Evolutionary conservation across 2,329 filamentous ascomycete genomes (phyloP).

Genomic region (Teratosphaeria pseudoeucalypti): DNA sequence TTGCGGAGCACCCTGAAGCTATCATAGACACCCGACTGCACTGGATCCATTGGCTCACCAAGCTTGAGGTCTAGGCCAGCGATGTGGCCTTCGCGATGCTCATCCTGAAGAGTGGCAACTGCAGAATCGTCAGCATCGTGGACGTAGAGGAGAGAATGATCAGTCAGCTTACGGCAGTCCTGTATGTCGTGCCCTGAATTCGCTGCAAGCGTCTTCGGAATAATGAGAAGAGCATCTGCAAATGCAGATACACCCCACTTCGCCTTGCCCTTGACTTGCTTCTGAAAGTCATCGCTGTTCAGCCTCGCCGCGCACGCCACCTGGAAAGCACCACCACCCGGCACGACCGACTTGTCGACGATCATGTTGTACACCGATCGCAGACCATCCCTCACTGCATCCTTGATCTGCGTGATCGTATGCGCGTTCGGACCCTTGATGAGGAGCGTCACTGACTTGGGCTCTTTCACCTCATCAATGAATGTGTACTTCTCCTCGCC

Average conservation of each 20-base stretch:
- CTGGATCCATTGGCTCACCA: conserved; percentile 89
- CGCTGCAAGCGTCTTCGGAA: conserved; percentile 92
- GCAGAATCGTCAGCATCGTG: conserved; percentile 1
- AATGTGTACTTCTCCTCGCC: conserved; percentile 99
- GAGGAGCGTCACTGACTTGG: conserved; percentile 92
- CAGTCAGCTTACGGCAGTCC: conserved; percentile 63
- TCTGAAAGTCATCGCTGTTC: conserved; percentile 74
- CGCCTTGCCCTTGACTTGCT: conserved; percentile 92
- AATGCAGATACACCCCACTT: conserved; percentile 94
- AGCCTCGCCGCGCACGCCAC: conserved; percentile 83
- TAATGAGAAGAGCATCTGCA: conserved; percentile 85
- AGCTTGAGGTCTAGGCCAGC: conserved; percentile 80
- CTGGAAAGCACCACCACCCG: conserved; percentile 91
- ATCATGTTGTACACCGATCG: conserved; percentile 99
- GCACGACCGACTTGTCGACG: conserved; percentile 92
- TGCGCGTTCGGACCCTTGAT: conserved; percentile 98
- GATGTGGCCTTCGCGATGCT: conserved; percentile 69
- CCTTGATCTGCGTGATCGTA: conserved; percentile 92
- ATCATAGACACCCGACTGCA: conserved; percentile 85
- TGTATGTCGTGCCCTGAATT: conserved; percentile 96
- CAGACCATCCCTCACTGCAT: conserved; percentile 88
- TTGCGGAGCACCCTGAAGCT: conserved; percentile 93
- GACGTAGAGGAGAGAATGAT: neutral
- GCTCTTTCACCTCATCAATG: conserved; percentile 95
- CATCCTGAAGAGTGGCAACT: conserved; percentile 83